Percentiles rank a stretch among this genome's conserved stretches.
phyloP scores from a whole-genome alignment of 495 filamentous ascomycete genomes.

The Talaromyces stipitatus region DNA sequence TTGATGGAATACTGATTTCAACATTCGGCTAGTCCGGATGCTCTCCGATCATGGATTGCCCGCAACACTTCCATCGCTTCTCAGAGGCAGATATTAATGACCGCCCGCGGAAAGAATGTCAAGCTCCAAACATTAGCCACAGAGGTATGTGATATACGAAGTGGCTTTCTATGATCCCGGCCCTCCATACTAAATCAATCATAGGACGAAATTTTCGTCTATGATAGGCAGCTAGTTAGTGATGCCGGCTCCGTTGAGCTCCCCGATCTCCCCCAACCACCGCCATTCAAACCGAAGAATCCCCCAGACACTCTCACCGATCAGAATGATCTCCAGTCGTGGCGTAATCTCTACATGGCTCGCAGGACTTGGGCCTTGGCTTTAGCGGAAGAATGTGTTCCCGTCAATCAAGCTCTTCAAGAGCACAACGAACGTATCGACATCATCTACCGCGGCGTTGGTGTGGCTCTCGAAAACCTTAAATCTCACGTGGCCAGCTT shows the following conservation, averaged over 20 bases:
- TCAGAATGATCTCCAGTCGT: constrained; percentile 66
- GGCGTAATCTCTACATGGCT: constrained; percentile 71
- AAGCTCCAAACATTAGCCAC: constrained; percentile 65
- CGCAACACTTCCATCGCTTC: constrained; percentile 57
- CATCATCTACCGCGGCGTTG: constrained; percentile 63
- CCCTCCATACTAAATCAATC: constrained; percentile 8
- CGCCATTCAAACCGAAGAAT: constrained; percentile 46
- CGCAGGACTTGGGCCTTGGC: constrained; percentile 67
- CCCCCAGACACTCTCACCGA: constrained; percentile 69
- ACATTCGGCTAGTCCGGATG: constrained; percentile 54
- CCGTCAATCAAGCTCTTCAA: constrained; percentile 46
- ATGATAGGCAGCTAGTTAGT: constrained; percentile 60
- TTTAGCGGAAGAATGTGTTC: constrained; percentile 54
- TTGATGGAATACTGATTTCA: not conserved
- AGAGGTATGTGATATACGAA: constrained; percentile 50
- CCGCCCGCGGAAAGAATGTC: constrained; percentile 69
- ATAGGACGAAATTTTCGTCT: constrained; percentile 82
- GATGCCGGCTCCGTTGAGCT: constrained; percentile 39
- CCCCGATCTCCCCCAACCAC: constrained; percentile 48
- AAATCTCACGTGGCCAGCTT: constrained; percentile 66
- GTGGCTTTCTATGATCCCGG: not conserved
- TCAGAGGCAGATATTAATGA: constrained; percentile 73
- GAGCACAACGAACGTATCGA: constrained; percentile 56
- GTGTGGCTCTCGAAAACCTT: constrained; percentile 74
- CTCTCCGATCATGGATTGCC: constrained; percentile 59